Percentiles rank a stretch among this genome's conserved stretches.
Conservation (phyloP, 345 rosid species). For the Reutealis trisperma region DNA sequence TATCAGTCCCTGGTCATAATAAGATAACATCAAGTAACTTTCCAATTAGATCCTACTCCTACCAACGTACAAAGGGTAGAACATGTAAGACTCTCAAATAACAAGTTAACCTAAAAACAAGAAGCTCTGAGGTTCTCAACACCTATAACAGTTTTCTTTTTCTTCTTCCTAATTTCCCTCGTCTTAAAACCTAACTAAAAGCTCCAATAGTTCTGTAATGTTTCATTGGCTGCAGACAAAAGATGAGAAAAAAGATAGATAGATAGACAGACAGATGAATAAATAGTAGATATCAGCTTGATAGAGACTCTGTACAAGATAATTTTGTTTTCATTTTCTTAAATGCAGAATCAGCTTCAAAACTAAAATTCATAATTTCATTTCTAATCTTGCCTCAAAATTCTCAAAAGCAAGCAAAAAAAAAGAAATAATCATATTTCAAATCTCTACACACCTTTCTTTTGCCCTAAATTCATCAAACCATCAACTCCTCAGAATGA, state of each 20-base stretch:
- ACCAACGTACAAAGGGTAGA: background rate
- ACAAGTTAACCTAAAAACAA: background rate
- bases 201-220: background rate
- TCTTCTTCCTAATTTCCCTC: background rate
- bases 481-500: background rate
- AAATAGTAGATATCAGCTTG: background rate
- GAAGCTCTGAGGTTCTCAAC: background rate
- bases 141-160: background rate
- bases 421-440: background rate
- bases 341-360: background rate
- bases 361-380: background rate
- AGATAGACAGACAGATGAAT: background rate
- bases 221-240: background rate
- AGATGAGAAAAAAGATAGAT: background rate
- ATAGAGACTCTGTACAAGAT: background rate
- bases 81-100: background rate
- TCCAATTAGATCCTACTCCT: background rate
- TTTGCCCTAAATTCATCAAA: background rate
- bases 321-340: background rate
- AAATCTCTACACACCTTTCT: background rate
- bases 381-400: background rate
- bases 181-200: background rate
- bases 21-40: background rate
- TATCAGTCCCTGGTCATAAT: background rate
- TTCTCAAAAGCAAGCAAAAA: background rate